Base-by-base conservation (phyloP, 2,329 filamentous ascomycete genomes). In the Arachnomyces sp. region DNA sequence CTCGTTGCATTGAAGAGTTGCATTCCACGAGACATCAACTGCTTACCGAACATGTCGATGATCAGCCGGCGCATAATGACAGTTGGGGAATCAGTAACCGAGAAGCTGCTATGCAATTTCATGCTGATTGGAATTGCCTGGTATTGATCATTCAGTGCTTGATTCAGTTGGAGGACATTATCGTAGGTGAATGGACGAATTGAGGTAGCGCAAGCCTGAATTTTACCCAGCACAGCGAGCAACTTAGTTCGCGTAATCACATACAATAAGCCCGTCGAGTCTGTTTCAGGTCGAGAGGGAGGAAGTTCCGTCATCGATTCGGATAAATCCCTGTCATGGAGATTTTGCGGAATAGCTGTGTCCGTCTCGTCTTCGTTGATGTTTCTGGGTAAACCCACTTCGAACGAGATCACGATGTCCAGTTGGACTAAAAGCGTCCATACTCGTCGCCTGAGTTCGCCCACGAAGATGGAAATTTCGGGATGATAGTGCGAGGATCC, bases 341-440 rank as follows among this genome's bases (percentile, higher is more conserved):
- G 52, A 53, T 83, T 82, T 8, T 68, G 64, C 4, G 79, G 78
- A n/a, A 71, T 53, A 7, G 61, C 54, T 0, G 76, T 77, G 51
- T 83, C 80, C 32, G 70, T 74, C 38, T 80, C 74, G 46, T 79
- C 73, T 17, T 70, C 67, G 41, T 74, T 67, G 32, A 81, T 67
- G 63, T 79, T 76, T 45, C 72, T 71, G 5, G 80, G 80, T 11
- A 83, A 60, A 1, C 80, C 80, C 44, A 82, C 67, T 49, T 82
- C 77, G 50, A 81, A 81, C 1, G 76, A 72, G 1, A 76, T 68
- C 12, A 83, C 59, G 2, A 74, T 59, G 49, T 83, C 80, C 38
- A 82, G 65, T 52, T 81, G 77, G 18, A 53, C 54, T 7, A 65
- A 45, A 28, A 60, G 49, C 13, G 54, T 50, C 66, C 67, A 70